phyloP scores from a whole-genome alignment of 805 yeast species.

The Nakazawaea peltata region DNA sequence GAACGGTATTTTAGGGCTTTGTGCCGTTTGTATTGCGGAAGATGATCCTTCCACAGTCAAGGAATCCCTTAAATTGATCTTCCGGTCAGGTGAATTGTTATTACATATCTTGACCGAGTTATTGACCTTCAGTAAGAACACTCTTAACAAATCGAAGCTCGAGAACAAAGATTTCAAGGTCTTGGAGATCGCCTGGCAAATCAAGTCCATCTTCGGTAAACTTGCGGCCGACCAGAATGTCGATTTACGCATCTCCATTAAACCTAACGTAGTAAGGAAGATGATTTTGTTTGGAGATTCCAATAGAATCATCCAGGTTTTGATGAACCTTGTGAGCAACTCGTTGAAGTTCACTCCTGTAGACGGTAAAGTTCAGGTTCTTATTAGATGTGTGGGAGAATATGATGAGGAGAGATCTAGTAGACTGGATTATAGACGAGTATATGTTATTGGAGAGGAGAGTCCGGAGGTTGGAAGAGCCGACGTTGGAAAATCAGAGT shows the following conservation, averaged over 20 bases:
- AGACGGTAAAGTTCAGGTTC: conserved; percentile 70
- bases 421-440: conserved; percentile 32
- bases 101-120: conserved; percentile 86
- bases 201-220: conserved; percentile 77
- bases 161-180: conserved; percentile 79
- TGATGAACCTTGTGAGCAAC: conserved; percentile 88
- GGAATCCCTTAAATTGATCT: conserved; percentile 71
- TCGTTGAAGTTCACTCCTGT: conserved; percentile 89
- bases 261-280: conserved; percentile 52
- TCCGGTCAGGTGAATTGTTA: conserved; percentile 84
- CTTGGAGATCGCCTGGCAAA: conserved; percentile 75
- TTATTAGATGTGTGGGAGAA: conserved; percentile 58
- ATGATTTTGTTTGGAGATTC: conserved; percentile 81
- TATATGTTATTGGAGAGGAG: conserved; percentile 16
- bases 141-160: conserved; percentile 71
- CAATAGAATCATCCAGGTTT: conserved; percentile 82
- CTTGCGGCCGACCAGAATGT: conserved; percentile 74
- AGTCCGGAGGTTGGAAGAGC: not conserved
- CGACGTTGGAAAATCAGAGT: no score
- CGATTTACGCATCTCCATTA: conserved; percentile 49
- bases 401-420: conserved; percentile 50
- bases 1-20: conserved; percentile 94
- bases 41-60: conserved; percentile 58
- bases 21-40: conserved; percentile 90
- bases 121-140: conserved; percentile 87